These are phyloP conservation scores for Aspergillus pseudotamarii DNA, from an alignment of 2,329 filamentous ascomycete species.

Conservation along the genomic window DNA sequence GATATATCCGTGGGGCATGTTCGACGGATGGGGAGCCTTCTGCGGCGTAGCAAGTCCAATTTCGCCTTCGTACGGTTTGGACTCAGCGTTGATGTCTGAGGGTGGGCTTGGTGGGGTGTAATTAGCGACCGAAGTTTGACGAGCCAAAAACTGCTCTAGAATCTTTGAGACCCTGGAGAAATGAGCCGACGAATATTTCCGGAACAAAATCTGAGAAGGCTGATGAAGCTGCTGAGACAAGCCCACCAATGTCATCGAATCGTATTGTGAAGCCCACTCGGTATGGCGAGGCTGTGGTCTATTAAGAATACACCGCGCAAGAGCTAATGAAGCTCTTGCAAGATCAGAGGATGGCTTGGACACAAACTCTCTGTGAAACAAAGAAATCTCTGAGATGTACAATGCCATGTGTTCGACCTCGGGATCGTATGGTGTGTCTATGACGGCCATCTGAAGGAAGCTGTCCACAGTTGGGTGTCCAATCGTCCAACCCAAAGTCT, in stretches of 20 bases:
- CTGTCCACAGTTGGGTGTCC: constrained; percentile 95
- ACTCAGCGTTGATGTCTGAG: constrained; percentile 38
- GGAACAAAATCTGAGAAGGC: constrained; percentile 67
- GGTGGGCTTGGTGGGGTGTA: constrained; percentile 47
- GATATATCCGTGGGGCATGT: constrained; percentile 47
- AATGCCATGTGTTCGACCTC: constrained; percentile 93
- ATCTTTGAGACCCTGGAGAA: constrained; percentile 66
- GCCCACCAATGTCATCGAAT: constrained; percentile 57
- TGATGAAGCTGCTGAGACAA: constrained; percentile 67
- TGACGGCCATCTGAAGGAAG: constrained; percentile 84
- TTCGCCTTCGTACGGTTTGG: constrained; percentile 45
- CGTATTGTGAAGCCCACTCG: constrained; percentile 68
- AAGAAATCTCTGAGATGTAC: constrained; percentile 91
- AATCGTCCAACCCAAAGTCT: constrained; percentile 94
- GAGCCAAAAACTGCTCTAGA: constrained; percentile 68
- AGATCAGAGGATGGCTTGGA: constrained; percentile 88
- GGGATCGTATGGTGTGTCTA: constrained; percentile 72
- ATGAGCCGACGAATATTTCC: constrained; percentile 70
- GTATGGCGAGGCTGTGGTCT: constrained; percentile 74
- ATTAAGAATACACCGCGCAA: constrained; percentile 83
- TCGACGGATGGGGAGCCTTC: constrained; percentile 38
- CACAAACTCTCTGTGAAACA: constrained; percentile 97
- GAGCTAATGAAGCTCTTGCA: constrained; percentile 81
- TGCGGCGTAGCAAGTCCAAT: constrained; percentile 48
- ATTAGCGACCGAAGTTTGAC: constrained; percentile 60